These are phyloP conservation scores for Penicillium sp. DNA, from an alignment of 2,329 filamentous ascomycete genomes.

Conservation along the genomic window DNA sequence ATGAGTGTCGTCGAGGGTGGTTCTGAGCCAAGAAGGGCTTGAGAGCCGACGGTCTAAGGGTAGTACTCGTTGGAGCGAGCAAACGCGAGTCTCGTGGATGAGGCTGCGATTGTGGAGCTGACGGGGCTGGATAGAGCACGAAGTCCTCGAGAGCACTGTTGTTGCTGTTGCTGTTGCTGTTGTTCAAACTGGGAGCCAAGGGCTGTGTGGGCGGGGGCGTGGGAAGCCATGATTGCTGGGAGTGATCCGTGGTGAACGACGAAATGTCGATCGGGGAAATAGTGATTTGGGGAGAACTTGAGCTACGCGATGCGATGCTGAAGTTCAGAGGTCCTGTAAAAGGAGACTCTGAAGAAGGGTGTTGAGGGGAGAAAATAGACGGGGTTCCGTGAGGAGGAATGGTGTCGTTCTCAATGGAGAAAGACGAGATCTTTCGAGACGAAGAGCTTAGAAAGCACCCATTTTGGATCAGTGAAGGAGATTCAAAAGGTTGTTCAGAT, in stretches of 20 bases:
- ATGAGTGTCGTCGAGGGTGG: constrained; percentile 44
- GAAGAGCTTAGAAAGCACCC: constrained; percentile 48
- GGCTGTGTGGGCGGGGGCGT: constrained; percentile 52
- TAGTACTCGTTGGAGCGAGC: constrained; percentile 43
- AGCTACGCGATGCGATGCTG: constrained; percentile 51
- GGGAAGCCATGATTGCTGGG: constrained; percentile 56
- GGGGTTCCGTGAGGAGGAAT: constrained; percentile 46
- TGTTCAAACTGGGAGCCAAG: constrained; percentile 47
- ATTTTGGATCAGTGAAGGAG: constrained; percentile 42
- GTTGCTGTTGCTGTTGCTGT: constrained; percentile 40
- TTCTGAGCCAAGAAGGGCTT: constrained; percentile 45
- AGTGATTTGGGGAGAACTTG: constrained; percentile 46
- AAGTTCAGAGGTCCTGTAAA: constrained; percentile 54
- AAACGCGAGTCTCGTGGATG: constrained; percentile 43
- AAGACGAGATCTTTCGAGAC: constrained; percentile 42
- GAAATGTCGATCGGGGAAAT: constrained; percentile 50
- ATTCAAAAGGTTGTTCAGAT: constrained; percentile 29
- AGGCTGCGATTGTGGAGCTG: constrained; percentile 40
- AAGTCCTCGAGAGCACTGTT: constrained; percentile 50
- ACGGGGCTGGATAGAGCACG: constrained; percentile 49
- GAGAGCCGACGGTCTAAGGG: constrained; percentile 45
- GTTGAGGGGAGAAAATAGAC: constrained; percentile 39
- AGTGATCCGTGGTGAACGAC: constrained; percentile 58
- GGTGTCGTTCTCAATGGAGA: constrained; percentile 48
- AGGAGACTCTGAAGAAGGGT: constrained; percentile 51